A percentile compares a stretch with the other conserved stretches of the same genome.
phyloP scores from a whole-genome alignment of 176 grass and related monocot genomes.

The Cenchrus purpureus region DNA sequence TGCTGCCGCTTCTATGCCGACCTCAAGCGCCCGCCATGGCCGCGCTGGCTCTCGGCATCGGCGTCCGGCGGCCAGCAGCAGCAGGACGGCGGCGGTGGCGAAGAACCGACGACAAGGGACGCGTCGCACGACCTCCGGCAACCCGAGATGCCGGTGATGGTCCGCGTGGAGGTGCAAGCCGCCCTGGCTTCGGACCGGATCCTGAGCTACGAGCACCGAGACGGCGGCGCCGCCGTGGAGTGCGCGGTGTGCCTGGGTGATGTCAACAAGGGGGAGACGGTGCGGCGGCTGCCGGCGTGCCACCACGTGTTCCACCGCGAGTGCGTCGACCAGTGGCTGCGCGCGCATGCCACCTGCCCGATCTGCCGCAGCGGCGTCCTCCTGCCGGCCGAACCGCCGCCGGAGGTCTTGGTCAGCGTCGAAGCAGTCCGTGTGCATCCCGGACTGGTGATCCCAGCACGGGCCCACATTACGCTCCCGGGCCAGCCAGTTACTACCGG shows the following conservation, averaged over 20 bases:
- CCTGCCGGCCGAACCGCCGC: background rate
- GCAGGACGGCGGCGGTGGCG: background rate
- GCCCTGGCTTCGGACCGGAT: slow-evolving; percentile 21
- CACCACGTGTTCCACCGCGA: slow-evolving; percentile 43
- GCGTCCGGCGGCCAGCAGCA: background rate
- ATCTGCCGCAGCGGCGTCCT: slow-evolving; percentile 33
- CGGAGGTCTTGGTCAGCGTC: background rate
- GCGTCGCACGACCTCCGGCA: background rate
- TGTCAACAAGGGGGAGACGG: slow-evolving; percentile 22
- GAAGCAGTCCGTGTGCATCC: background rate
- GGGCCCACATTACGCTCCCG: background rate
- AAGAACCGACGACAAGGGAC: background rate
- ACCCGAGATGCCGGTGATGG: slow-evolving; percentile 36
- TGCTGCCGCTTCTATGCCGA: slow-evolving; percentile 48
- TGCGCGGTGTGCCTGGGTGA: slow-evolving; percentile 64
- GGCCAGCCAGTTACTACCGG: background rate
- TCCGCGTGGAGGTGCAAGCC: slow-evolving; percentile 17
- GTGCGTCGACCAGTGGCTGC: slow-evolving; percentile 50
- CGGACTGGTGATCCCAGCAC: background rate
- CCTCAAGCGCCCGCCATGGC: slow-evolving; percentile 46
- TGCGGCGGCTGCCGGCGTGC: slow-evolving; percentile 23
- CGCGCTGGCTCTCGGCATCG: background rate
- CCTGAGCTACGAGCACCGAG: slow-evolving; percentile 39
- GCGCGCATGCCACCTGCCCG: slow-evolving; percentile 39
- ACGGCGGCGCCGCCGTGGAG: slow-evolving; percentile 13